Conservation (phyloP, 2,329 filamentous ascomycete genomes). For the Bipolaris cookei region DNA sequence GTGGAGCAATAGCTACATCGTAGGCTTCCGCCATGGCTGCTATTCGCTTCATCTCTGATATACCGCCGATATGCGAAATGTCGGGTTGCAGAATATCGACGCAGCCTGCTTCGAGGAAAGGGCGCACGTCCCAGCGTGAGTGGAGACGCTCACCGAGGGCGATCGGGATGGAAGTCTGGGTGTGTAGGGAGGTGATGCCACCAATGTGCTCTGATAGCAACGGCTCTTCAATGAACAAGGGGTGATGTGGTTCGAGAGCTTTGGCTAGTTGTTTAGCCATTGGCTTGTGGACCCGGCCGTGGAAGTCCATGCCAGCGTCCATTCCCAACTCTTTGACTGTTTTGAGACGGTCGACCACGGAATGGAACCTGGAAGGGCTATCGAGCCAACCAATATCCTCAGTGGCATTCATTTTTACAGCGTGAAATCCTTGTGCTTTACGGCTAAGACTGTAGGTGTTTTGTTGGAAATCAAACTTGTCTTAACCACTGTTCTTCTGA, state of each 20-base stretch:
- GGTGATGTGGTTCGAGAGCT: slow-evolving; percentile 69
- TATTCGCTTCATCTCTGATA: slow-evolving; percentile 73
- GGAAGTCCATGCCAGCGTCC: slow-evolving; percentile 78
- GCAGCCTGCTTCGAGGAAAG: slow-evolving; percentile 70
- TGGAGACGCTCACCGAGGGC: slow-evolving; percentile 76
- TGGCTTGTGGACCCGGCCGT: slow-evolving; percentile 77
- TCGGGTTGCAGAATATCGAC: slow-evolving; percentile 78
- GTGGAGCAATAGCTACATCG: slow-evolving; percentile 74
- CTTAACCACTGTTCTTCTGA: neutral
- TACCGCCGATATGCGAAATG: slow-evolving; percentile 73
- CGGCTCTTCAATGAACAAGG: slow-evolving; percentile 79
- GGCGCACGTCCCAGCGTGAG: slow-evolving; percentile 74
- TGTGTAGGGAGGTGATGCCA: slow-evolving; percentile 66
- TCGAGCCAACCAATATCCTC: slow-evolving; percentile 79
- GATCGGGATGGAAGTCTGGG: slow-evolving; percentile 67
- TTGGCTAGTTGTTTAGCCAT: slow-evolving; percentile 79
- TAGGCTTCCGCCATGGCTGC: slow-evolving; percentile 75
- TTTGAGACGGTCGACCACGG: slow-evolving; percentile 70
- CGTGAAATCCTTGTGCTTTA: slow-evolving; percentile 67
- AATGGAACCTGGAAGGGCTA: slow-evolving; percentile 67
- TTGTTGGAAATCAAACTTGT: too few species aligned
- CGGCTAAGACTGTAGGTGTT: slow-evolving; percentile 57
- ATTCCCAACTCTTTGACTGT: slow-evolving; percentile 72
- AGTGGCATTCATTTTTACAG: slow-evolving; percentile 81
- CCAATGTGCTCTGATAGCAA: slow-evolving; percentile 72